A percentile compares a stretch with the other conserved stretches of the same genome.
Conservation (phyloP, 2,329 filamentous ascomycete genomes). For the Xylariomycetidae sp. region DNA sequence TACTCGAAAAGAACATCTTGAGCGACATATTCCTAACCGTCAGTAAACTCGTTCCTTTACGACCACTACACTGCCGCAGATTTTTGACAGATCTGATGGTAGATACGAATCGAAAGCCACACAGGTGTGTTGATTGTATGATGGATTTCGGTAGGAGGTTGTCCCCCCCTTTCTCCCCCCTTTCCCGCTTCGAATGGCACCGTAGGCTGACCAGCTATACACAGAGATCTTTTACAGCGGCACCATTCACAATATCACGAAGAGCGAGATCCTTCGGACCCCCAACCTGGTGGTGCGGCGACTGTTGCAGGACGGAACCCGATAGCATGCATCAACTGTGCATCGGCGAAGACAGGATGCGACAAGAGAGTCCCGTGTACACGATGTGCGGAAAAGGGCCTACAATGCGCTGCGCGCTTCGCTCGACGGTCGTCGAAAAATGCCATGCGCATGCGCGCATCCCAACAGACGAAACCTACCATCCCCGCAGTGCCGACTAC, state of each 20-base stretch:
- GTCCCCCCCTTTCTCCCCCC: conserved; percentile 9
- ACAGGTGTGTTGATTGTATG: conserved; percentile 44
- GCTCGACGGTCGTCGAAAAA: conserved; percentile 47
- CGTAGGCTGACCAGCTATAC: conserved; percentile 2
- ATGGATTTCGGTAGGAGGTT: conserved; percentile 47
- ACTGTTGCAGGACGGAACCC: conserved; percentile 35
- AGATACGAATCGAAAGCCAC: conserved; percentile 54
- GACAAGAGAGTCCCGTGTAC: conserved; percentile 46
- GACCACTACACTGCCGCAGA: too few relatives aligned
- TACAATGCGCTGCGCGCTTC: conserved; percentile 44
- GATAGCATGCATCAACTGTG: conserved; percentile 47
- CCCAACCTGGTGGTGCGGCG: conserved; percentile 37
- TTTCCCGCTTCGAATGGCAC: not conserved
- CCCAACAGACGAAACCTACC: conserved; percentile 14
- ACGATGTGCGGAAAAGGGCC: conserved; percentile 44
- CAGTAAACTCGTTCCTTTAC: conserved; percentile 20
- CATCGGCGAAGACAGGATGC: conserved; percentile 47
- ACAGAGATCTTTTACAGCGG: conserved; percentile 45
- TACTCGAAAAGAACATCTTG: conserved; percentile 53
- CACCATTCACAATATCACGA: conserved; percentile 50
- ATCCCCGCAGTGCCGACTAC: conserved; percentile 4
- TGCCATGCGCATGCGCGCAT: conserved; percentile 32
- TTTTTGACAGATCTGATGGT: conserved; percentile 8
- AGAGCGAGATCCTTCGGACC: conserved; percentile 41
- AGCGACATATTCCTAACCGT: conserved; percentile 51